Evolutionary conservation across 1,284 basidiomycete species (phyloP), one percentile per base, ranked within the genome.

Genomic region (Cystobasidium sp.): DNA sequence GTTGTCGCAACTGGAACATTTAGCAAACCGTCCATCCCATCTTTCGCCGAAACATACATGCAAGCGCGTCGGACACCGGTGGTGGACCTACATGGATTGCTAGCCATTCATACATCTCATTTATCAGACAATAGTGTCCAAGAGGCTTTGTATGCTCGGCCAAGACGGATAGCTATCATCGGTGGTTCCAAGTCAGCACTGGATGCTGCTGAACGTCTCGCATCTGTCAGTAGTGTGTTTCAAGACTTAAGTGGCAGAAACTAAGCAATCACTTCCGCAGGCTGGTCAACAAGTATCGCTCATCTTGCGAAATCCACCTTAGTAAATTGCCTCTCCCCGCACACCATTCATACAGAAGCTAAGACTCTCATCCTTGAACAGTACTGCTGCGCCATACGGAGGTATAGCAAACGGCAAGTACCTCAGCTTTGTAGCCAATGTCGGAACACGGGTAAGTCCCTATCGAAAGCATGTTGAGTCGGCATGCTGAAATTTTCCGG

Each of bases 161-260:
- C 41, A 12, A 37, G 64, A 37, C 64, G 51, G 20, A 66, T 78
- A 47, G 73, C 76, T 20, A 77, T 78, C 51, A 71, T 78, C 41
- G 77, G 77, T 22, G 77, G 76, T 16, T 76, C 75, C 12, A 78
- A 78, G 53, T 73, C 68, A 58, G 77, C 77, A 5, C 49, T 78
- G 51, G 77, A 78, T 52, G 77, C 76, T 5, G 72, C 77, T 4
- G 77, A 78, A 55, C 59, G 77, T 37, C 74, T 78, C 22, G 71
- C 77, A 7, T 55, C 65, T n/a, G 77, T 68, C 58, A 64, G 52
- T 39, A 53, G 20, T 6, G 8, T 46, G 12, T 6, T 6, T 0
- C 18, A 18, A 18, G 2, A n/a, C 39, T n/a, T 59, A 22, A n/a
- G 1, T 5, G 56, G n/a, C 52, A 9, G 18, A 16, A n/a, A 39